These are phyloP conservation scores for Trametes cubensis DNA, from an alignment of 768 basidiomycete species.

Conservation along the genomic window DNA sequence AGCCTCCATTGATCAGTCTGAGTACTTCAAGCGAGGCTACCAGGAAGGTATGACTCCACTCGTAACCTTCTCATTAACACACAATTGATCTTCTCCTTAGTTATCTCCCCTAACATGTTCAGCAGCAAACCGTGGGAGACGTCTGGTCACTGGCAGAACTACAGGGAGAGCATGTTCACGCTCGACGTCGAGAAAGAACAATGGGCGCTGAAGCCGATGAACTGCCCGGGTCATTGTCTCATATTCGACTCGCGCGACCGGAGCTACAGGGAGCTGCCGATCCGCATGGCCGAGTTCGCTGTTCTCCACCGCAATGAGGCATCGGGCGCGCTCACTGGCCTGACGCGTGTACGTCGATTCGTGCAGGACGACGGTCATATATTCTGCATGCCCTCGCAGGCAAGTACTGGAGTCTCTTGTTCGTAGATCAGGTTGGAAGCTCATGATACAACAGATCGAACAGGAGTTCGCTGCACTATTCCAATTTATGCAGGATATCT, in stretches of 20 bases:
- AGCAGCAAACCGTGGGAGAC: slow-evolving; percentile 96
- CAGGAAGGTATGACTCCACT: slow-evolving; percentile 66
- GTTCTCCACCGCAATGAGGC: slow-evolving; percentile 97
- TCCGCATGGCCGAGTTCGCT: slow-evolving; percentile 98
- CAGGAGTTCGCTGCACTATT: slow-evolving; percentile 86
- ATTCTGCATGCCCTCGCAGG: slow-evolving; percentile 95
- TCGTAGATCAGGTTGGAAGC: neutral
- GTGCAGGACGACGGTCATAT: slow-evolving; percentile 98
- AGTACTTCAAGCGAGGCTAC: slow-evolving; percentile 95
- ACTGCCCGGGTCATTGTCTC: slow-evolving; percentile 95
- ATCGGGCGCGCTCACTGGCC: slow-evolving; percentile 87
- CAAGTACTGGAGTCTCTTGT: slow-evolving; percentile 31
- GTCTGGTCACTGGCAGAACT: slow-evolving; percentile 98
- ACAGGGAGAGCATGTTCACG: slow-evolving; percentile 96
- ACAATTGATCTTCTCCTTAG: slow-evolving; percentile 40
- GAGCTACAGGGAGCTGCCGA: slow-evolving; percentile 92
- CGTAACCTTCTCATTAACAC: neutral
- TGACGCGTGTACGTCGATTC: slow-evolving; percentile 93
- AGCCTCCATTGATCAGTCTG: too few species aligned
- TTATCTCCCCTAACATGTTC: slow-evolving; percentile 98
- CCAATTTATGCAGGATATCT: slow-evolving; percentile 93
- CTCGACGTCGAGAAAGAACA: slow-evolving; percentile 95
- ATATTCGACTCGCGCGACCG: slow-evolving; percentile 95
- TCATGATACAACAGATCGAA: slow-evolving; percentile 58
- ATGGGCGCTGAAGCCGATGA: slow-evolving; percentile 99